Base-by-base conservation (phyloP, 331 rosid species). In the Quercus tomentella region DNA sequence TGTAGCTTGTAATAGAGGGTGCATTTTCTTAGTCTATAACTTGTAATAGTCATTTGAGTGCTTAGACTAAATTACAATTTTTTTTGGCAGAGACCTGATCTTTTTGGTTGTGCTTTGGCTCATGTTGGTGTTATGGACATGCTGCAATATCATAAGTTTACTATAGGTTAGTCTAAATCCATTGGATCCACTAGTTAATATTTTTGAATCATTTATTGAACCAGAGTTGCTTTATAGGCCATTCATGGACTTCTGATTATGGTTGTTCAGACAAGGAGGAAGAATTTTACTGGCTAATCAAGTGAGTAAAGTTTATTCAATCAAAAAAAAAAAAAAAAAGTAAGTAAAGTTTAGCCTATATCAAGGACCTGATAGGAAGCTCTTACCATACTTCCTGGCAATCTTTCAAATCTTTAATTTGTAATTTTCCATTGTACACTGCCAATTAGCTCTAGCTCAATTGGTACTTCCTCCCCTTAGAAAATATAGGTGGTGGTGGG, bases 121-220 rank as follows among this genome's bases (percentile, higher is more conserved):
- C 98, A 93, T 85, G 98, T 93, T 82, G 98, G 99, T 56, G 98
- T 93, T 25, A 91, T 95, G 98, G 99, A 95, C 85, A 93, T 95
- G 98, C 91, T 93, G 82, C 90, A 93, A 70, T 95, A 93, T 90
- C 98, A 95, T 82, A 93, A 95, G 84, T 95, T 95, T 73, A 95
- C 99, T 56, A 91, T 93, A 77, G 99, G 99, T 93, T 81, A 60
- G 89, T 80, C 77, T 78, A 23, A 35, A 73, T 76, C 74, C 76
- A 56, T 62, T 56, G 45, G 31, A 56, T 11, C 45, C 57, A 12
- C 81, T 76, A 51, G 18, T 76, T 76, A 69, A 31, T 49, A 16
- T 2, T 14, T 75, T 70, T 60, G 37, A 56, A 75, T 72, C 79
- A 28, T 56, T 30, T 83, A 10, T 70, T 82, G 74, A 78, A 71